phyloP scores from a whole-genome alignment of 345 rosid species.

The Raphanus sativus region DNA sequence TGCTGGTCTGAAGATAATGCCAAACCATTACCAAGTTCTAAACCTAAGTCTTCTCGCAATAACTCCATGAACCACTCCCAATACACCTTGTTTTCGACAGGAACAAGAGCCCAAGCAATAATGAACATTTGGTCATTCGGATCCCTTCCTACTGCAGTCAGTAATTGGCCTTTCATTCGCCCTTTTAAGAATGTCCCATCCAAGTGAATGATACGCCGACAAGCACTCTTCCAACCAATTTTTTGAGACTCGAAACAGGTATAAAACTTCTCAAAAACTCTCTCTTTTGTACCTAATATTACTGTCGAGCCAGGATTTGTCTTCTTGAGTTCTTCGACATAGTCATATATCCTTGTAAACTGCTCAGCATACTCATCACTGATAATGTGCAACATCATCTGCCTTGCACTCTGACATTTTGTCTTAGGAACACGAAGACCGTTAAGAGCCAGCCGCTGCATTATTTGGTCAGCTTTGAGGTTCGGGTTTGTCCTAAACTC shows the following conservation, averaged over 20 bases:
- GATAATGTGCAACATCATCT: not conserved
- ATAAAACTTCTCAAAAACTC: conserved; percentile 9
- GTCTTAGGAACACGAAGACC: not conserved
- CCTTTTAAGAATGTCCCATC: conserved; percentile 8
- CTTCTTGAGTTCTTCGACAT: not conserved
- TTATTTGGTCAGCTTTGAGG: not conserved
- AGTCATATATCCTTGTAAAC: conserved; percentile 13
- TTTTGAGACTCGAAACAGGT: not conserved
- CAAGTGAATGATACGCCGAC: not conserved
- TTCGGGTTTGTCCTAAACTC: not conserved
- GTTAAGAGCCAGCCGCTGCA: not conserved
- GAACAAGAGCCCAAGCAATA: no score
- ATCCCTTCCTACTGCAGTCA: no score
- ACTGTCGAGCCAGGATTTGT: not conserved
- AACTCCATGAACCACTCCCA: no score
- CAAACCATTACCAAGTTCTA: no score
- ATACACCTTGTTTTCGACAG: no score
- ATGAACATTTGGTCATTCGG: no score
- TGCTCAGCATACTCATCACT: conserved; percentile 13
- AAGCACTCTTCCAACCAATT: not conserved
- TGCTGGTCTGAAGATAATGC: no score
- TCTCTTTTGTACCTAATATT: not conserved
- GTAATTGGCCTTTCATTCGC: no score
- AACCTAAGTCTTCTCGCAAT: no score
- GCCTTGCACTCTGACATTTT: not conserved